Evolutionary conservation across 495 filamentous ascomycete species (phyloP), one percentile per base, ranked within the genome.

Genomic region (Letharia columbiana): DNA sequence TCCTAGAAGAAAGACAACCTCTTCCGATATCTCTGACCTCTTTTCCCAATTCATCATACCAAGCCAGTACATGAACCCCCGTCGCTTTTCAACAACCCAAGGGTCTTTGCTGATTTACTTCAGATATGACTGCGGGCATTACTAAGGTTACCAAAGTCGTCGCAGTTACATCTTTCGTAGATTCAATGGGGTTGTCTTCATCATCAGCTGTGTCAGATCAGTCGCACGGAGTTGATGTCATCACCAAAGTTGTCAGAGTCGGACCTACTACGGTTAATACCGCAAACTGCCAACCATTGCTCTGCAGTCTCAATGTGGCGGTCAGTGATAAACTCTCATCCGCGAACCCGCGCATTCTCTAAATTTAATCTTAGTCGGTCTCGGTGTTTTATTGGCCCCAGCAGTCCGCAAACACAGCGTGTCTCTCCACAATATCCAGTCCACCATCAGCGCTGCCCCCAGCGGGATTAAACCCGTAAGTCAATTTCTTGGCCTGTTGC

Each of bases 321-420:
- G 58, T 61, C 10, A 23, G 58, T 40, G 37, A 56, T 4, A 56
- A 4, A 13, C 52, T 56, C 13, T 31, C 31, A 13, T 56, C 17
- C 58, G n/a, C 58, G 23, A n/a, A 12, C 41, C 23, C 33, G 11
- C 23, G 13, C 3, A 61, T 10, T 10, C 18, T 23, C 41, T 61
- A 61, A 61, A 23, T 0, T 0, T 41, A 23, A 0, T 2, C 0
- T 61, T 18, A 61, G 58, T 41, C 58, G 20, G 58, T 61, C 15
- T 61, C 58, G 5, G 58, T 61, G 13, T 61, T 41, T 6, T 61
- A 41, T 18, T 61, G 58, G 58, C 58, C 58, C 17, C 58, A 40
- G 41, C 10, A n/a, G 15, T 41, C 58, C 58, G 37, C 58, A 44
- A 61, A 12, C 0, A 61, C 58, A 23, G 58, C 58, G 11, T 61